Base-by-base conservation (phyloP, 306 rosid genomes). In the Dicorynia guianensis region DNA sequence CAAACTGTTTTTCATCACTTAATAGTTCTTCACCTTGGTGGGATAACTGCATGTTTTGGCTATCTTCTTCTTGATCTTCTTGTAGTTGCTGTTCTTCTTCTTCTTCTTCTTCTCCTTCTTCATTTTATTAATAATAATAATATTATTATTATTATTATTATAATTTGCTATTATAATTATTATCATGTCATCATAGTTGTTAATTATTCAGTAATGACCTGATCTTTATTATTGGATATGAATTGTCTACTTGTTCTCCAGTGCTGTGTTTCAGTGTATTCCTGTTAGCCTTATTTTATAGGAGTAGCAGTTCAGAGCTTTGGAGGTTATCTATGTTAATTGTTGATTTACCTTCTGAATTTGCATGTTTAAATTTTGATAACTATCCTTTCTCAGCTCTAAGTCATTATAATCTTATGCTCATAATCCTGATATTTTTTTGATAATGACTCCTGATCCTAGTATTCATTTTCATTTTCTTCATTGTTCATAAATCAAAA, bases 191-290 rank as follows among this genome's bases (percentile, higher is more conserved):
- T 25, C 30, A 25, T n/a, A 0, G 10, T 13, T 46, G 52, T 10
- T 46, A 8, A 13, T 19, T 47, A 19, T 73, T 48, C 55, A 49
- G 64, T 63, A 68, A 20, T 59, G 48, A 61, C 40, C 18, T 15
- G 46, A 15, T 20, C 38, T 65, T 36, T 43, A 40, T 38, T 60
- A 53, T 63, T 60, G 54, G 33, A 42, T 53, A 53, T 13, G 52
- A 33, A 30, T 40, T 55, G 61, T 30, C 55, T 58, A 17, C 67
- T 53, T 69, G 44, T 18, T 75, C 36, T 65, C 69, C 39, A 50
- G 30, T 71, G 15, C 42, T 55, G 42, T 15, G 5, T 56, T 43
- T 64, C 6, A 13, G 38, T 61, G 11, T 48, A 48, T 19, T 66
- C 5, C 44, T 57, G n/a, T 47, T 47, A 17, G 33, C 52, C 13